A percentile compares a stretch with the other conserved stretches of the same genome.
Evolutionary conservation across 331 rosid genomes (phyloP).

Genomic region (Erythrophleum ivorense): DNA sequence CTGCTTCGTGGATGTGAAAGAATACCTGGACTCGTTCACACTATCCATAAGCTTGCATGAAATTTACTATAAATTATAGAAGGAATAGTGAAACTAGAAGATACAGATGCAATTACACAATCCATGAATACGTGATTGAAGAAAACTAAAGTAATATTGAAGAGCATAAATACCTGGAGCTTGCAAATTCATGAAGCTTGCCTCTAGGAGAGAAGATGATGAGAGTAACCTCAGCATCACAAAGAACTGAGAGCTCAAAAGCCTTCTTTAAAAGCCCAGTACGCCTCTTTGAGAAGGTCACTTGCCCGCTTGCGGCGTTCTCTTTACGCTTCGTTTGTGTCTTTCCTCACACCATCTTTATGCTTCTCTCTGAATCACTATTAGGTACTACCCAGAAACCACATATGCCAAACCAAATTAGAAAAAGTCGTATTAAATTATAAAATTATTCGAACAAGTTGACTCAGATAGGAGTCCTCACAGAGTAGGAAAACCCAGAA

Average conservation of each 20-base stretch:
- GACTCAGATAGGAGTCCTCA: not conserved
- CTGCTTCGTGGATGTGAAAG: no score
- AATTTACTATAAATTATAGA: no score
- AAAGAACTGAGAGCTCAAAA: constrained; percentile 16
- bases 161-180: not conserved
- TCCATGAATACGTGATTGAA: no score
- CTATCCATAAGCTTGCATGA: no score
- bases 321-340: not conserved
- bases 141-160: no score
- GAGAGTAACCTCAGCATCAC: constrained; percentile 16
- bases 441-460: not conserved
- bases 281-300: not conserved
- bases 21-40: no score
- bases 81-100: no score
- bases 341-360: constrained; percentile 7
- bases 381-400: no score
- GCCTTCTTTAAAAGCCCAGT: constrained; percentile 16
- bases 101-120: no score
- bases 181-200: not conserved
- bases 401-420: no score
- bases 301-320: not conserved
- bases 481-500: not conserved
- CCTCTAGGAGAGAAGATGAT: not conserved
- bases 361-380: not conserved
- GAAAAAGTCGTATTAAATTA: not conserved